These are phyloP conservation scores for Silene latifolia DNA, from an alignment of 148 eudicot species.

Conservation along the genomic window DNA sequence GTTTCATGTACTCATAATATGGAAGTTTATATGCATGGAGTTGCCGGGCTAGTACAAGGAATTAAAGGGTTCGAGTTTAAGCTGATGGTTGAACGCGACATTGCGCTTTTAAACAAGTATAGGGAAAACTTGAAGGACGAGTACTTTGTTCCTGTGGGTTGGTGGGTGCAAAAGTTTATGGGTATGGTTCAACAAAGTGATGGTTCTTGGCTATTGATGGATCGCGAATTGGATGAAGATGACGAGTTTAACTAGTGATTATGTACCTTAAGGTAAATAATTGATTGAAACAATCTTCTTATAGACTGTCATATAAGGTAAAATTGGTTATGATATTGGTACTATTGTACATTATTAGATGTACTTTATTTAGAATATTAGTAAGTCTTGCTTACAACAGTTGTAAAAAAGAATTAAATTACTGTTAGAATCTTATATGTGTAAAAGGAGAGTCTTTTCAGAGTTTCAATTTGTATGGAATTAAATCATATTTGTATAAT, in stretches of 20 bases:
- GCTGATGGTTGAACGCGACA: conserved; percentile 51
- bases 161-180: conserved; percentile 61
- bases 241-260: background rate
- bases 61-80: conserved; percentile 40
- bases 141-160: conserved; percentile 42
- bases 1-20: conserved; percentile 43
- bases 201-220: conserved; percentile 68
- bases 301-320: too few species aligned
- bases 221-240: conserved; percentile 40
- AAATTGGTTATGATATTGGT: too few species aligned
- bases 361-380: too few species aligned
- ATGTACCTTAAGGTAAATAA: too few species aligned
- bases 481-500: too few species aligned
- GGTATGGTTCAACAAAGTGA: conserved; percentile 79
- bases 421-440: too few species aligned
- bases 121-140: conserved; percentile 53
- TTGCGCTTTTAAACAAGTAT: conserved; percentile 54
- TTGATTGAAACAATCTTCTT: background rate
- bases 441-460: too few species aligned
- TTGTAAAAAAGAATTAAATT: too few species aligned
- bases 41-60: conserved; percentile 58
- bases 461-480: too few species aligned
- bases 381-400: too few species aligned
- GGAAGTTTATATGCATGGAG: conserved; percentile 74
- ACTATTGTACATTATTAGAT: too few species aligned